Conservation (phyloP, 176 grass and related monocot species). For the Cocos nucifera region DNA sequence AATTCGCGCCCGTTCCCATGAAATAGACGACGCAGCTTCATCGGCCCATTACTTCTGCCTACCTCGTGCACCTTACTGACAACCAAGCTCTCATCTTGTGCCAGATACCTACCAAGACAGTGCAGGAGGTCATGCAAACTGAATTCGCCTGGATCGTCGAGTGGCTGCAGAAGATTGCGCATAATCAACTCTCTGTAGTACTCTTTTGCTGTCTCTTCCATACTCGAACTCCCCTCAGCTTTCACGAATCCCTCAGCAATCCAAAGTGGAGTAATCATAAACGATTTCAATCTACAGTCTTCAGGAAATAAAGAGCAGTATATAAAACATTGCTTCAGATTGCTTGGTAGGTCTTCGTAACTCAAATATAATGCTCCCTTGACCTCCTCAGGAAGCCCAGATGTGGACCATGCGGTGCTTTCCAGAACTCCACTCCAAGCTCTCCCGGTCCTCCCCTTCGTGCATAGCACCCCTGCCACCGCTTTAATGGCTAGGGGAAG, state of each 20-base stretch:
- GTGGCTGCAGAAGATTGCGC: conserved; percentile 46
- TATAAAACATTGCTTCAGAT: conserved; percentile 69
- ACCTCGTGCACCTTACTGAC: conserved; percentile 12
- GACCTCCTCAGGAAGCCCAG: conserved; percentile 34
- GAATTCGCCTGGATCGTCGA: conserved; percentile 17
- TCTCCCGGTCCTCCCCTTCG: conserved; percentile 7
- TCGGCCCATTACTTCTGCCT: conserved; percentile 6
- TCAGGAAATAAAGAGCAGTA: conserved; percentile 61
- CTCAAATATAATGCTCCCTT: no score
- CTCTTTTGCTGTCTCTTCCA: conserved; percentile 49
- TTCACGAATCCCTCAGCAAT: conserved; percentile 47
- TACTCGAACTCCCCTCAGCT: conserved; percentile 15
- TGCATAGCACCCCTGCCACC: conserved; percentile 29
- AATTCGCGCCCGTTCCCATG: no score
- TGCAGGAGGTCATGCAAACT: conserved; percentile 50
- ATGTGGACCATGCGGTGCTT: conserved; percentile 35
- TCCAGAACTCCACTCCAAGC: conserved; percentile 30
- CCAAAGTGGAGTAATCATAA: conserved; percentile 56
- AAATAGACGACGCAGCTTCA: conserved; percentile 10
- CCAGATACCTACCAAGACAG: conserved; percentile 36
- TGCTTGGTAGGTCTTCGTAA: conserved; percentile 45
- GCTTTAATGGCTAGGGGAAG: no score
- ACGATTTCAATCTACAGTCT: no score
- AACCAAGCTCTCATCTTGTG: conserved; percentile 24
- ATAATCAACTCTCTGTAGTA: conserved; percentile 54